phyloP scores from a whole-genome alignment of 805 yeast genomes.

The Groenewaldozyma salmanticensis region DNA sequence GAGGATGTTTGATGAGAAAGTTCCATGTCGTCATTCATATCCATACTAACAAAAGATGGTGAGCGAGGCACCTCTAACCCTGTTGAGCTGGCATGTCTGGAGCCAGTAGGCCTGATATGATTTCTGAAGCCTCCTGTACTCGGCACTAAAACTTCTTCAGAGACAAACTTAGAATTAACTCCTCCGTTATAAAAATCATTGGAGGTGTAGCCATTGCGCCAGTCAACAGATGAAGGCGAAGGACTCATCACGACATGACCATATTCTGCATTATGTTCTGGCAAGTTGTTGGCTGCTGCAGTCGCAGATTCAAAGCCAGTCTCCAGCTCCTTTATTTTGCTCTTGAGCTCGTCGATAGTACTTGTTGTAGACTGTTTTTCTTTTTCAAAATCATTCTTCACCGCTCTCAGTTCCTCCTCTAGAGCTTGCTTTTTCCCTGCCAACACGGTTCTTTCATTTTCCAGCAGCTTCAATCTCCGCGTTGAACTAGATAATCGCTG shows the following conservation, averaged over 20 bases:
- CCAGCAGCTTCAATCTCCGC: constrained; percentile 4
- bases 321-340: not conserved
- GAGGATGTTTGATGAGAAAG: too few species aligned
- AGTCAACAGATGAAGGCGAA: not conserved
- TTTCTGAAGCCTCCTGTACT: not conserved
- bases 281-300: not conserved
- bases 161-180: not conserved
- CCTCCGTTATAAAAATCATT: not conserved
- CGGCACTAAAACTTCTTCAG: too few species aligned
- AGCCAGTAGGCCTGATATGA: not conserved
- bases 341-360: not conserved
- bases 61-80: constrained; percentile 3
- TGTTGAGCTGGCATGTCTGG: not conserved
- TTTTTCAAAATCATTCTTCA: not conserved
- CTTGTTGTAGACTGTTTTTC: too few species aligned
- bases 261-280: not conserved
- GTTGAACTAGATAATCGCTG: constrained; percentile 10
- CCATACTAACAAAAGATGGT: constrained; percentile 2
- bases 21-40: not conserved
- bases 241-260: not conserved
- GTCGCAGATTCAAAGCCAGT: not conserved
- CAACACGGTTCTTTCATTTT: not conserved
- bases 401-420: not conserved
- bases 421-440: not conserved
- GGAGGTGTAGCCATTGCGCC: not conserved